Evolutionary conservation across 2,329 filamentous ascomycete genomes (phyloP), one percentile per base, ranked within the genome.

Genomic region (Phyllosticta ampelicida): DNA sequence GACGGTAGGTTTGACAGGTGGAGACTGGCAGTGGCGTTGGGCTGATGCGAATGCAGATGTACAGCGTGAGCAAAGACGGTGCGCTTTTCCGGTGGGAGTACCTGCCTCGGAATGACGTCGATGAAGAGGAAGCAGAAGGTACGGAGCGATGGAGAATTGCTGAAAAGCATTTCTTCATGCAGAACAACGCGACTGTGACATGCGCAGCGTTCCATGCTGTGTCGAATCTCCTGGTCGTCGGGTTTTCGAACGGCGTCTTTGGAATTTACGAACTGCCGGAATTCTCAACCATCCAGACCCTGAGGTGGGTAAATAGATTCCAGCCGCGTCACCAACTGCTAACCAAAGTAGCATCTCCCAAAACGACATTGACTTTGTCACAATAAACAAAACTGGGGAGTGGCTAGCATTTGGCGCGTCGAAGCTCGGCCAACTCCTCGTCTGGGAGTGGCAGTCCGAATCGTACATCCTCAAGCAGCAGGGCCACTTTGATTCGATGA

Each of bases 391-490:
- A 70, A 89, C 86, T 29, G 94, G 94, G 55, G 92, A 97, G 75
- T 99, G 94, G 94, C 77, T 99, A 20, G 95, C 95, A 0, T 96
- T 99, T 71, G 94, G 92, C 13, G 94, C 95, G 0, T 95, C 94
- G 1, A 95, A 95, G 66, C 80, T 96, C 5, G 95, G 95, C 0
- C 94, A 99, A 70, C 78, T 99, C n/a, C 77, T 99, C 3, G 94
- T 99, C 3, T 99, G 94, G 94, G 94, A 99, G 71, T 99, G 95
- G 91, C 92, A 97, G 70, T 99, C 94, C 0, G 95, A 99, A 73
- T 97, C 92, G 5, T 99, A 99, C 72, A 95, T 99, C 60, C 78
- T 99, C 53, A 99, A 99, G 74, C 94, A 99, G 69, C 94, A 97
- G 72, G 94, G 92, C 0, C 94, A 99, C 73, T 91, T 96, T 63